These are phyloP conservation scores for Kluyveromyces wickerhamii DNA, from an alignment of 805 yeast species.

Conservation along the genomic window DNA sequence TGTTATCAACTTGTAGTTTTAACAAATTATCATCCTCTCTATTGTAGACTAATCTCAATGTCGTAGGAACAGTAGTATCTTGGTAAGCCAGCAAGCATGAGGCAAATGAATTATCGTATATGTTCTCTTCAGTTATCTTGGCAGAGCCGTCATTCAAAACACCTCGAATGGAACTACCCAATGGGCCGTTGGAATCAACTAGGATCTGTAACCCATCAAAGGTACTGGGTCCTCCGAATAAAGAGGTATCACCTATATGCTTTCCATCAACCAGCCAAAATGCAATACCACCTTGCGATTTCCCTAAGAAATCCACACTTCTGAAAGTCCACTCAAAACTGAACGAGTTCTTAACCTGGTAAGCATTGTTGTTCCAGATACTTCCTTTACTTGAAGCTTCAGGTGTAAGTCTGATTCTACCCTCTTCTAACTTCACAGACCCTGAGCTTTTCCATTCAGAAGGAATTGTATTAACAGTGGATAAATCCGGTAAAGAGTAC, in stretches of 20 bases:
- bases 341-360: slow-evolving; percentile 35
- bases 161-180: slow-evolving; percentile 47
- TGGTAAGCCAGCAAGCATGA: slow-evolving; percentile 53
- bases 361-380: slow-evolving; percentile 35
- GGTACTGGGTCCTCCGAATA: slow-evolving; percentile 47
- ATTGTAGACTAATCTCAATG: slow-evolving; percentile 57
- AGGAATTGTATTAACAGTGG: slow-evolving; percentile 20
- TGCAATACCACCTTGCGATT: slow-evolving; percentile 48
- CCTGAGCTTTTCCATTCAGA: slow-evolving; percentile 36
- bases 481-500: slow-evolving; percentile 35
- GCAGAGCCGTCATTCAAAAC: slow-evolving; percentile 53
- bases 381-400: slow-evolving; percentile 34
- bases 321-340: slow-evolving; percentile 58
- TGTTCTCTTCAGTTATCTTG: slow-evolving; percentile 18
- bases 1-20: slow-evolving; percentile 66
- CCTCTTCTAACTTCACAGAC: slow-evolving; percentile 37
- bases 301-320: slow-evolving; percentile 45
- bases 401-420: slow-evolving; percentile 48
- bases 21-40: slow-evolving; percentile 34
- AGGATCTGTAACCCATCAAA: slow-evolving; percentile 61
- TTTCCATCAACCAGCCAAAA: slow-evolving; percentile 43
- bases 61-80: slow-evolving; percentile 62
- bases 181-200: slow-evolving; percentile 42
- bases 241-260: slow-evolving; percentile 25
- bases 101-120: slow-evolving; percentile 38